Evolutionary conservation across 139 green algal species (phyloP).

Genomic region (Picochlorum sp.): DNA sequence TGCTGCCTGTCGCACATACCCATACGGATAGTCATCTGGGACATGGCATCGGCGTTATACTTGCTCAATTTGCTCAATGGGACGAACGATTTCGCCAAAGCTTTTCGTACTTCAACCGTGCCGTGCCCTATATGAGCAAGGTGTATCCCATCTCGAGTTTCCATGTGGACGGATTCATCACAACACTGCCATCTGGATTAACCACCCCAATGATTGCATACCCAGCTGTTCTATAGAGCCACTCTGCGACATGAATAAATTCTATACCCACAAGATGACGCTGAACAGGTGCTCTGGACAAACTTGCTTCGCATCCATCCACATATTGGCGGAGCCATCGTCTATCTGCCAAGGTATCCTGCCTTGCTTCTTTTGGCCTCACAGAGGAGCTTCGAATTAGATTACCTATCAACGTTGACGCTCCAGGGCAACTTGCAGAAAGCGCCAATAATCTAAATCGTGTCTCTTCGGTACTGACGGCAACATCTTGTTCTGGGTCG

Average conservation of each 20-base stretch:
- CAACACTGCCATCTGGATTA: slow-evolving; percentile 8
- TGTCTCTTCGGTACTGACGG: slow-evolving; percentile 60
- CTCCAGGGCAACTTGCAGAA: slow-evolving; percentile 56
- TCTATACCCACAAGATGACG: slow-evolving; percentile 14
- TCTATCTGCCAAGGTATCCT: slow-evolving; percentile 38
- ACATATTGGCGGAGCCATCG: slow-evolving; percentile 68
- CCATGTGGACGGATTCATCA: slow-evolving; percentile 17
- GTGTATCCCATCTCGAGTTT: slow-evolving; percentile 2
- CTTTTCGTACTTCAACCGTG: slow-evolving; percentile 1
- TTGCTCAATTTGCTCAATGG: slow-evolving; percentile 11
- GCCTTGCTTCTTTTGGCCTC: slow-evolving; percentile 13
- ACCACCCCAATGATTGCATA: slow-evolving; percentile 42
- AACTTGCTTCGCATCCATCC: slow-evolving; percentile 51
- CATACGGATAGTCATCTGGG: background rate
- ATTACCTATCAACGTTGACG: slow-evolving; percentile 65
- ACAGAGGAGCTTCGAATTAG: slow-evolving; percentile 44
- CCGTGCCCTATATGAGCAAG: slow-evolving; percentile 18
- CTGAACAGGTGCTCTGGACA: slow-evolving; percentile 24
- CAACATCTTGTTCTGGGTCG: slow-evolving; percentile 56
- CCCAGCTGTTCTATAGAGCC: slow-evolving; percentile 32
- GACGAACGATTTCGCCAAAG: background rate
- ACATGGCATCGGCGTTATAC: background rate
- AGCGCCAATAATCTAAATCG: slow-evolving; percentile 53
- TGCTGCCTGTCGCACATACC: background rate
- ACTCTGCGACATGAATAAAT: slow-evolving; percentile 33